Base-by-base conservation (phyloP, 306 rosid species). In the Erythrophleum fordii region DNA sequence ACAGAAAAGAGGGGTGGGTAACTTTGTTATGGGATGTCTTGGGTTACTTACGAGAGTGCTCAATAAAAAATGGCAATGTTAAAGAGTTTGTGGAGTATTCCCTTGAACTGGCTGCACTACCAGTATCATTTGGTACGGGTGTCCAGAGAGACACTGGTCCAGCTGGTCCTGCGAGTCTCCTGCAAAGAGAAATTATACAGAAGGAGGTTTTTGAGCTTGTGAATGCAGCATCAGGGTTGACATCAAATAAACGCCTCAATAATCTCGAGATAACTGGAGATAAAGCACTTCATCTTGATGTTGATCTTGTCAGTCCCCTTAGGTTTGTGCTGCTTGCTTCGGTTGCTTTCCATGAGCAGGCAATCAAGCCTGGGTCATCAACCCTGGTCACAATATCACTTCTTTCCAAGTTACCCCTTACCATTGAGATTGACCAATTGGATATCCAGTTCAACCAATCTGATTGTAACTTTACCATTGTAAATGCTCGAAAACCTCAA, bases 1-100 rank as follows among this genome's bases (percentile, higher is more conserved):
- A 95, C 83, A 93, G 99, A 83, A 92, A 85, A 91, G 99, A 95
- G 87, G 98, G 98, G 51, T 95, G 98, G 99, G 88, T 86, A 72
- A 88, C 94, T 60, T 90, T 93, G 89, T 83, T 95, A 78, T 95
- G 99, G 99, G 89, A 95, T 77, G 94, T 90, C 64, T 85, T 95
- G 89, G 92, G 99, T 83, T 93, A 90, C 89, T 83, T 91, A 83
- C 92, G 96, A 64, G 99, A 93, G 76, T 92, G 93, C 87, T 88
- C 98, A 22, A 81, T 90, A 85, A 95, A 88, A 84, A 85, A 73
- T 69, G 89, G 87, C 45, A 48, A 34, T 66, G 75, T 87, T 58
- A 95, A 93, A 80, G 96, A 95, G 46, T 90, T 90, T 83, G 83
- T 95, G 65, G 99, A 95, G 89, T 95, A 85, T 85, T 95, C 98